Conservation (phyloP, 495 filamentous ascomycete species). For the Cairneyella variabilis region DNA sequence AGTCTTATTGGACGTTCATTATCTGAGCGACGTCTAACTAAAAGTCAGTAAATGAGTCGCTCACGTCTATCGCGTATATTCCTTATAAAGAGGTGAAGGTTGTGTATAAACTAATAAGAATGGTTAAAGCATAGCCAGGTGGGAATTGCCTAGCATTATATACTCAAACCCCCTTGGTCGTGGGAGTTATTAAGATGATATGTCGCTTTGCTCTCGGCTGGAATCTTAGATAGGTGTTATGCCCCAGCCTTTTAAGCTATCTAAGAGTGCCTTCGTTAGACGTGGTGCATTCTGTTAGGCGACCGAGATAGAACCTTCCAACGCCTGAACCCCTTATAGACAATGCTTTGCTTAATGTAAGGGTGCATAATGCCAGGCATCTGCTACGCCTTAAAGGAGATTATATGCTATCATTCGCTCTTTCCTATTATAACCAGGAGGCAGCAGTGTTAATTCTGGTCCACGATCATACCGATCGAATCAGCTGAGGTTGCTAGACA, state of each 20-base stretch:
- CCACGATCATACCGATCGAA: not conserved
- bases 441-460: conserved; percentile 1
- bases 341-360: not conserved
- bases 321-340: not conserved
- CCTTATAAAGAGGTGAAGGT: not conserved
- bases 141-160: not conserved
- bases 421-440: not conserved
- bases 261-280: too few relatives aligned
- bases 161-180: not conserved
- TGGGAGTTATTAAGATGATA: not conserved
- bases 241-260: not conserved
- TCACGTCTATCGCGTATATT: conserved; percentile 10
- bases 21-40: conserved; percentile 1
- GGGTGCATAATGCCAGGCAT: not conserved
- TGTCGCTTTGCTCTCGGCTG: not conserved
- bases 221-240: not conserved
- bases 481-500: not conserved
- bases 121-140: not conserved
- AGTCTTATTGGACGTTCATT: conserved; percentile 3
- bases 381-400: not conserved
- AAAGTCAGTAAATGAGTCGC: conserved; percentile 1
- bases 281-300: not conserved
- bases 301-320: not conserved
- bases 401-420: not conserved
- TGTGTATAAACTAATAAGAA: conserved; percentile 1